phyloP scores from a whole-genome alignment of 202 grass and related monocot species.

The Musa balbisiana region DNA sequence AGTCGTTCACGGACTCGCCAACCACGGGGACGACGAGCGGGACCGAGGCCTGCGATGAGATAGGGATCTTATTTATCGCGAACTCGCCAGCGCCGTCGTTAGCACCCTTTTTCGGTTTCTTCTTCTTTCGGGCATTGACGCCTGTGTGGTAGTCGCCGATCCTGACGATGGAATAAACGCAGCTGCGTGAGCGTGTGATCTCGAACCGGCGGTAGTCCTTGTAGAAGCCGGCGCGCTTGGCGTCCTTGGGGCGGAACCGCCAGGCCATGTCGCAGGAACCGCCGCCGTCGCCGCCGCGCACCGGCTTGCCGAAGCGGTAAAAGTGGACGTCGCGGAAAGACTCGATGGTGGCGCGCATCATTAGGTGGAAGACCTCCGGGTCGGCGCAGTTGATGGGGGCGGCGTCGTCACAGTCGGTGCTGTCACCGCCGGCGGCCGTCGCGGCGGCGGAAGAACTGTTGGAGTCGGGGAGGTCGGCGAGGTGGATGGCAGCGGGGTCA shows the following conservation, averaged over 20 bases:
- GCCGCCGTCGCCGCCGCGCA: slow-evolving; percentile 13
- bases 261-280: slow-evolving; percentile 79
- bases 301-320: slow-evolving; percentile 54
- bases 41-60: slow-evolving; percentile 11
- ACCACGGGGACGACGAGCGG: slow-evolving; percentile 18
- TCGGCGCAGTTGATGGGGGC: slow-evolving; percentile 30
- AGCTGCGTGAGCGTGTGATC: slow-evolving; percentile 34
- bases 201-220: slow-evolving; percentile 88
- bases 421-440: neutral
- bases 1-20: slow-evolving; percentile 22
- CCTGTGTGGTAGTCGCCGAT: slow-evolving; percentile 72
- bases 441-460: neutral
- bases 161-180: slow-evolving; percentile 52
- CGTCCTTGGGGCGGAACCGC: slow-evolving; percentile 46
- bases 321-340: slow-evolving; percentile 55
- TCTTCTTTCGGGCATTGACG: slow-evolving; percentile 60
- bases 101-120: neutral
- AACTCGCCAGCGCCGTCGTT: neutral
- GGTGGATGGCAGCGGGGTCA: neutral
- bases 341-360: slow-evolving; percentile 45
- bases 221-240: slow-evolving; percentile 31
- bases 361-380: slow-evolving; percentile 36
- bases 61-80: slow-evolving; percentile 1
- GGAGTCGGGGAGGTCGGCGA: neutral
- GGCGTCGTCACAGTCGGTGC: neutral